phyloP scores from a whole-genome alignment of 208 protist species.

The Trypanosoma congolense region DNA sequence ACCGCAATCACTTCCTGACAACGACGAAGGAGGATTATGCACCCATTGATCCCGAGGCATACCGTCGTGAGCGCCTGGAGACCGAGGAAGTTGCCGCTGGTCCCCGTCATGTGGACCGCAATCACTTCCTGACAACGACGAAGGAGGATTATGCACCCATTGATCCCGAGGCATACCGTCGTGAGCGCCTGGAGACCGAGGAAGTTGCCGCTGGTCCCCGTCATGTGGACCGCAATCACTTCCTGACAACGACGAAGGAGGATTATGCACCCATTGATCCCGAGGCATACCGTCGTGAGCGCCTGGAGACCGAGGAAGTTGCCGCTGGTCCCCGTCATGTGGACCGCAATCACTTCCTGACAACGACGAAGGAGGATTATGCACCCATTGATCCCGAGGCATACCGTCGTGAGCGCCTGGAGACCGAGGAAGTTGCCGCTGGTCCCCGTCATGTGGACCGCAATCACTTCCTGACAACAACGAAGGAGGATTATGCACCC shows the following conservation, averaged over 20 bases:
- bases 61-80: not conserved
- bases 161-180: conserved; percentile 5
- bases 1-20: conserved; percentile 10
- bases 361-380: conserved; percentile 17
- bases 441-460: conserved; percentile 8
- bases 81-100: not conserved
- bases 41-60: conserved; percentile 5
- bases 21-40: conserved; percentile 22
- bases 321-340: not conserved
- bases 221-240: conserved; percentile 5
- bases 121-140: conserved; percentile 20
- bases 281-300: conserved; percentile 2
- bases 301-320: conserved; percentile 1
- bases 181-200: not conserved
- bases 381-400: not conserved
- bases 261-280: conserved; percentile 6
- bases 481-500: conserved; percentile 14
- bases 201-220: not conserved
- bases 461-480: conserved; percentile 21
- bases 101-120: conserved; percentile 4
- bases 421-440: not conserved
- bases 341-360: conserved; percentile 13
- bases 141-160: conserved; percentile 9
- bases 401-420: not conserved
- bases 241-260: conserved; percentile 4